Conservation (phyloP, 164 flowering plant genomes). For the Aristolochia californica region DNA sequence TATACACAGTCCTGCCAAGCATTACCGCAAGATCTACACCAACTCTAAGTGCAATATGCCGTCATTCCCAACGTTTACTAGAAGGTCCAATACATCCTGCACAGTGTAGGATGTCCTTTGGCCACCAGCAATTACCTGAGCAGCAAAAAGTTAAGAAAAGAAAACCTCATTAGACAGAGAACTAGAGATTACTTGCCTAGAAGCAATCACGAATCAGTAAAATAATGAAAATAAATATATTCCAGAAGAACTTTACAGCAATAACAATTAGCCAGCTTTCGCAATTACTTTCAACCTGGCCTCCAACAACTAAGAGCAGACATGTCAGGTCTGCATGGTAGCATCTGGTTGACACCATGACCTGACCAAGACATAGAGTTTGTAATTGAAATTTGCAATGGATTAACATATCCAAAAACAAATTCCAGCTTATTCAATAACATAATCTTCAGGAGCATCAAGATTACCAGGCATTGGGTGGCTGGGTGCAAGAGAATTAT, state of each 20-base stretch:
- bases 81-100: not conserved
- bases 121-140: not conserved
- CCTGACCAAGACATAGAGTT: constrained; percentile 24
- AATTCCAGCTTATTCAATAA: not conserved
- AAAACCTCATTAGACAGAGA: not conserved
- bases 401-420: not conserved
- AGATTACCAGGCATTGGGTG: constrained; percentile 52
- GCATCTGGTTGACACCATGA: constrained; percentile 47
- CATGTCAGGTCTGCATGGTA: constrained; percentile 61
- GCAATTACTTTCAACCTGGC: constrained; percentile 33
- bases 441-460: constrained; percentile 1
- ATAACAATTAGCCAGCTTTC: not conserved
- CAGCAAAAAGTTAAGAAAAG: not conserved
- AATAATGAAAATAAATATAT: not conserved
- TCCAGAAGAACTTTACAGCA: constrained; percentile 7
- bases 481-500: constrained; percentile 38
- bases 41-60: not conserved
- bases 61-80: not conserved
- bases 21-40: constrained; percentile 18
- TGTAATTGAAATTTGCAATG: not conserved
- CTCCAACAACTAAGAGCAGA: constrained; percentile 62
- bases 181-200: not conserved
- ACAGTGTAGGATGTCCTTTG: constrained; percentile 5
- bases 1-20: constrained; percentile 45
- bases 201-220: not conserved